These are phyloP conservation scores for Phaeotremella fagi DNA, from an alignment of 768 basidiomycete genomes.

Conservation along the genomic window DNA sequence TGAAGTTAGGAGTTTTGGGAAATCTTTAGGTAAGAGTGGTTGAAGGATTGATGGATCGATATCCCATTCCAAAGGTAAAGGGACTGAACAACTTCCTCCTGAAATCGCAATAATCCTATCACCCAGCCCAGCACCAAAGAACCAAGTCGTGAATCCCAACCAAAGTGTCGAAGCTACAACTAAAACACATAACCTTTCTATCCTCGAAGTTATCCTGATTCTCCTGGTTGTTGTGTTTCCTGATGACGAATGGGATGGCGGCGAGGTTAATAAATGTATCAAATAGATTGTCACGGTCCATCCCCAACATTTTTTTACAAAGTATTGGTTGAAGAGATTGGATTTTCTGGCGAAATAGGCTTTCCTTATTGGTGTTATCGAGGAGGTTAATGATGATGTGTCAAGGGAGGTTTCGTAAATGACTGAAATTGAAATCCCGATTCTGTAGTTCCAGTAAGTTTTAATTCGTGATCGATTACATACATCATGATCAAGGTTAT, in stretches of 20 bases:
- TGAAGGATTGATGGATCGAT: conserved; percentile 5
- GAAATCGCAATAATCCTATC: conserved; percentile 36
- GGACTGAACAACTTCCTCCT: conserved; percentile 33
- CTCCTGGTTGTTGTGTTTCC: neutral
- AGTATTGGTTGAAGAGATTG: conserved; percentile 74
- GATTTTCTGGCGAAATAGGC: conserved; percentile 75
- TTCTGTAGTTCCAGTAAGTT: conserved; percentile 2
- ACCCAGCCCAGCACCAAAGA: conserved; percentile 38
- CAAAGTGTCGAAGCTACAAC: conserved; percentile 26
- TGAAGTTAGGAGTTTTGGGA: neutral
- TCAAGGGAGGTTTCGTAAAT: conserved; percentile 67
- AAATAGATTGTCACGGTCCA: conserved; percentile 70
- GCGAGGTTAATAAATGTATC: conserved; percentile 28
- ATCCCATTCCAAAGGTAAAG: conserved; percentile 13
- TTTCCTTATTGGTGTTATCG: conserved; percentile 56
- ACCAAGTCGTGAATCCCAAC: conserved; percentile 36
- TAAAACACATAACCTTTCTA: conserved; percentile 16
- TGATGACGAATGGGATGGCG: conserved; percentile 2
- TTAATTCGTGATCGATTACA: neutral
- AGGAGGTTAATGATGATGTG: conserved; percentile 71
- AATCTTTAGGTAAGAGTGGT: conserved; percentile 1
- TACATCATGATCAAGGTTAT: neutral
- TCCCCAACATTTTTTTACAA: conserved; percentile 86
- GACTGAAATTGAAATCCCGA: conserved; percentile 27
- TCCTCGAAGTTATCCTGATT: neutral